phyloP scores from a whole-genome alignment of 768 basidiomycete genomes.

The Rubroboletus pulcherrimus region DNA sequence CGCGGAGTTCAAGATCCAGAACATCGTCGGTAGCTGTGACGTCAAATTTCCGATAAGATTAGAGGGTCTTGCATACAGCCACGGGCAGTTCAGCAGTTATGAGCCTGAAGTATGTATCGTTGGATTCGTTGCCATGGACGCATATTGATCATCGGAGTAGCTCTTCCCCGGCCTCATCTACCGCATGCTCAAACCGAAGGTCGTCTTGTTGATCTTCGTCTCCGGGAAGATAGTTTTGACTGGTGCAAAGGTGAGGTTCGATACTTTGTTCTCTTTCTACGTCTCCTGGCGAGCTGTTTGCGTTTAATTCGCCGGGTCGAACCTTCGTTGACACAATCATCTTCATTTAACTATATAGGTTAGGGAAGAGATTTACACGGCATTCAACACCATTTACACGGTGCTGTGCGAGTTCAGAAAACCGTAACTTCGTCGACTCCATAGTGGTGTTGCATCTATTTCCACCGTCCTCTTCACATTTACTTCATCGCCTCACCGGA shows the following conservation, averaged over 20 bases:
- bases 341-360: constrained; percentile 53
- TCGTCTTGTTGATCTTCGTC: constrained; percentile 96
- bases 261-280: background rate
- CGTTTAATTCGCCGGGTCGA: background rate
- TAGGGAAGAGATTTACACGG: constrained; percentile 98
- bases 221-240: constrained; percentile 99
- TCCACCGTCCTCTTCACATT: background rate
- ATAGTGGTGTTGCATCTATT: background rate
- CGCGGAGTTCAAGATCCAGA: constrained; percentile 99
- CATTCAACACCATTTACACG: constrained; percentile 99
- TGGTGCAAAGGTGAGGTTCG: constrained; percentile 84
- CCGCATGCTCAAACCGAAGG: constrained; percentile 99
- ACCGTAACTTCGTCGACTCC: constrained; percentile 39
- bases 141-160: constrained; percentile 37
- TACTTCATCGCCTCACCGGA: background rate
- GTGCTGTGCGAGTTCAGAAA: constrained; percentile 95
- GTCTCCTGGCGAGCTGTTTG: background rate
- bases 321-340: constrained; percentile 45
- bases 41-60: constrained; percentile 98
- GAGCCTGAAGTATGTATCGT: constrained; percentile 81
- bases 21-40: constrained; percentile 97
- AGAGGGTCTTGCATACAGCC: constrained; percentile 95
- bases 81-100: constrained; percentile 97
- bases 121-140: background rate
- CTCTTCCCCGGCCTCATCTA: constrained; percentile 99